Conservation (phyloP, 352 stramenopile species). For the Phytophthora palmivora region DNA sequence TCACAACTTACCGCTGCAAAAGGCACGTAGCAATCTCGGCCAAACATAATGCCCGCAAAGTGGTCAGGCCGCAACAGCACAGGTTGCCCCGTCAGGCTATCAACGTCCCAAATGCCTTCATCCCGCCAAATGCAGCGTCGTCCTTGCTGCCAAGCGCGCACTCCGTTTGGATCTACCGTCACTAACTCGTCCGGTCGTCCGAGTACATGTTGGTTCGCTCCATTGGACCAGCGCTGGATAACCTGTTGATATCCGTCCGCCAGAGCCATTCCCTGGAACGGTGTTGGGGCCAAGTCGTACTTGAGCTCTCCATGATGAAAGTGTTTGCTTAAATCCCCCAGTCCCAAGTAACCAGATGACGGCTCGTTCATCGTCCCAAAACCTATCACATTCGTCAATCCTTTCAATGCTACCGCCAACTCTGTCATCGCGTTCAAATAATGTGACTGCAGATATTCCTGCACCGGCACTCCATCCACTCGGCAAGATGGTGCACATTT, state of each 20-base stretch:
- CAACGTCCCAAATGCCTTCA: constrained; percentile 83
- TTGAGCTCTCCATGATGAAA: constrained; percentile 74
- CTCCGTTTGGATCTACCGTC: constrained; percentile 56
- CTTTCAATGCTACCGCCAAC: constrained; percentile 64
- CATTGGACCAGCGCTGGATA: constrained; percentile 80
- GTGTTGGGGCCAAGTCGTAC: constrained; percentile 76
- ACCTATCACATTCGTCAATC: constrained; percentile 86
- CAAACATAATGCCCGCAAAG: constrained; percentile 80
- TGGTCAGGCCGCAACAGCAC: constrained; percentile 66
- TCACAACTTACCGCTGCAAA: constrained; percentile 61
- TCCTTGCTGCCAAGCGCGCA: constrained; percentile 74
- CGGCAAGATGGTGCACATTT: constrained; percentile 70
- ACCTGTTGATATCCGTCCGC: constrained; percentile 65
- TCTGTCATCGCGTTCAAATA: constrained; percentile 82
- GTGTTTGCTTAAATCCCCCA: constrained; percentile 59
- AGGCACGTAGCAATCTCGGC: constrained; percentile 82
- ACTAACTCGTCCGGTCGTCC: constrained; percentile 53
- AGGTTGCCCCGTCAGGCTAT: constrained; percentile 43
- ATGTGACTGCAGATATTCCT: constrained; percentile 89
- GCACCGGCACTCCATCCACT: constrained; percentile 81
- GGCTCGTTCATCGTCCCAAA: constrained; percentile 95
- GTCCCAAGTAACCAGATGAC: constrained; percentile 76
- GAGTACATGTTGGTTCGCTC: constrained; percentile 78
- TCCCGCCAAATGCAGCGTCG: constrained; percentile 80
- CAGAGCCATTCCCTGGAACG: constrained; percentile 85